Percentiles rank a stretch among this genome's conserved stretches.
Evolutionary conservation across 129 eudicot genomes (phyloP).

Genomic region (Flaveria brownii): DNA sequence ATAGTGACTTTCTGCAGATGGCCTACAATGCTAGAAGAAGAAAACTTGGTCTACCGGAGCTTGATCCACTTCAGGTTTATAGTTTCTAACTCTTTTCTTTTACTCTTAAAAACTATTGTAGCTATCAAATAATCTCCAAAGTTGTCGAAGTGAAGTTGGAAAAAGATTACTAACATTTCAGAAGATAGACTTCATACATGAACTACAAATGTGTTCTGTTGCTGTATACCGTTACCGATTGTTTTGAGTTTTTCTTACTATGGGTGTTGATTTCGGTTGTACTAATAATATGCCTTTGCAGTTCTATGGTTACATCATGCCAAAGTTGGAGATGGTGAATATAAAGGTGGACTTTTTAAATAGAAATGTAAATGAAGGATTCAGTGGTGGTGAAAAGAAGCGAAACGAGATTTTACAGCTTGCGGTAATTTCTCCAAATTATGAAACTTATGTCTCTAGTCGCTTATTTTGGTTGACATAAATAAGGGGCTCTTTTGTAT

Average conservation of each 20-base stretch:
- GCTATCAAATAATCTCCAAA: background rate
- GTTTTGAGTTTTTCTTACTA: constrained; percentile 1
- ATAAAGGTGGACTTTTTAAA: constrained; percentile 79
- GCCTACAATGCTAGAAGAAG: constrained; percentile 92
- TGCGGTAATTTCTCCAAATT: constrained; percentile 57
- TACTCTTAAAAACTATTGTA: background rate
- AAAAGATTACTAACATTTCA: background rate
- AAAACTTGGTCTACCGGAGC: constrained; percentile 79
- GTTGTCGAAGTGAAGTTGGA: background rate
- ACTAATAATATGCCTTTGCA: constrained; percentile 38
- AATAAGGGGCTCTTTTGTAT: background rate
- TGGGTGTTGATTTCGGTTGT: constrained; percentile 11
- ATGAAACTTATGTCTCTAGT: background rate
- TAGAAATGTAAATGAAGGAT: constrained; percentile 98
- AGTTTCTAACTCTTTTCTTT: constrained; percentile 4
- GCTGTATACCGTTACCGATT: background rate
- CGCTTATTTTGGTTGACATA: background rate
- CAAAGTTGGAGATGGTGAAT: constrained; percentile 84
- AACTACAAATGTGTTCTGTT: background rate
- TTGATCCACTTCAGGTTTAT: constrained; percentile 88
- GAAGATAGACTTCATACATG: constrained; percentile 1
- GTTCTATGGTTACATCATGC: constrained; percentile 83
- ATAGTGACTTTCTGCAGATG: constrained; percentile 86
- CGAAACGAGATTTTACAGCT: constrained; percentile 96
- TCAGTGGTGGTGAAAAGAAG: constrained; percentile 99